Evolutionary conservation across 2,329 filamentous ascomycete genomes (phyloP), one percentile per base, ranked within the genome.

Genomic region (Emericellopsis atlantica): DNA sequence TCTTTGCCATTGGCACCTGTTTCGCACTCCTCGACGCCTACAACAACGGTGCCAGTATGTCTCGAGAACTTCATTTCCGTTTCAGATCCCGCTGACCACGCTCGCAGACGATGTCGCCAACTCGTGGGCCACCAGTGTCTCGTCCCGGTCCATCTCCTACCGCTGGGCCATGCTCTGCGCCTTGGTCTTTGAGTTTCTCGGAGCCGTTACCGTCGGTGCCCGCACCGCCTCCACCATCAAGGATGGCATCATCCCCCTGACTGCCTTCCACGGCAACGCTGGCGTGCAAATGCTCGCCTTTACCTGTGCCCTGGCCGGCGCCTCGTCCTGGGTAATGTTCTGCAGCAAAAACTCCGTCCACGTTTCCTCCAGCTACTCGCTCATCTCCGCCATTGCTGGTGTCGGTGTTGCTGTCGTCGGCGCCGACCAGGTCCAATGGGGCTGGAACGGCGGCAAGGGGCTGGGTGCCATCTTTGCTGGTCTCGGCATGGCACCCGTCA

Each of bases 11-110:
- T 50, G 81, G 81, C 75, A 85, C 80, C 22, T 64, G 79, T 52
- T 85, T 86, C 70, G 81, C 81, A 64, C 61, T 85, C 59, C 75
- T 86, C 38, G 81, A 86, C 62, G 81, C 81, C 45, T 85, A 69
- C 71, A 86, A 86, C 71, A 86, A 84, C 58, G 81, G 81, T 58
- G 81, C 12, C 43, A 7, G 11, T 33, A 5, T 14, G 2, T 26
- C 24, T 6, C 24, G 10, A 26, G 6, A 10, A 26, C 24, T 10
- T 10, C 24, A 6, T 26, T 10, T 10, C 24, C 24, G 6, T 26
- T 14, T 14, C 6, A 34, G 32, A 14, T 6, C 32, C 14, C 14
- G 39, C 21, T 24, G 18, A 32, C 31, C 42, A 44, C 51, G 16
- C 49, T 42, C 48, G 38, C 41, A 76, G 73, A 84, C 59, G 81